A percentile compares a stretch with the other conserved stretches of the same genome.
phyloP scores from a whole-genome alignment of 2,329 filamentous ascomycete species.

The Fusarium devonianum region DNA sequence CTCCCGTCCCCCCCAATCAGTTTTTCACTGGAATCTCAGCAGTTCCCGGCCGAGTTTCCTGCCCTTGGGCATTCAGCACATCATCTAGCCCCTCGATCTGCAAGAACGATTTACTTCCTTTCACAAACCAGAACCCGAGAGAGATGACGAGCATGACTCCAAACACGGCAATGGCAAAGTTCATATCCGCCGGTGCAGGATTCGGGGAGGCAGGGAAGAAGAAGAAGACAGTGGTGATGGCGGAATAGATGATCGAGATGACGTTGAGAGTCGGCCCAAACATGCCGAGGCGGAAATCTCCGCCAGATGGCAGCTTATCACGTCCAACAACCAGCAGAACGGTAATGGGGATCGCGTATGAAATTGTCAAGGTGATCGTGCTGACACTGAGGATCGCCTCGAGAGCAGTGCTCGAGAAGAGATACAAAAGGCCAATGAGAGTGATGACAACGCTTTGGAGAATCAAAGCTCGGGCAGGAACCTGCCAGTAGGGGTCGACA shows the following conservation, averaged over 20 bases:
- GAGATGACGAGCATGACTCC: slow-evolving; percentile 60
- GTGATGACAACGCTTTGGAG: slow-evolving; percentile 53
- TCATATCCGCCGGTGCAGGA: slow-evolving; percentile 58
- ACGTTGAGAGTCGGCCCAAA: slow-evolving; percentile 53
- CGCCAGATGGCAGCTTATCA: slow-evolving; percentile 55
- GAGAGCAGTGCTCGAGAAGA: slow-evolving; percentile 61
- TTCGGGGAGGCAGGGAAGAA: slow-evolving; percentile 57
- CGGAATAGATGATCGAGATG: slow-evolving; percentile 58
- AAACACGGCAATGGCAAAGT: slow-evolving; percentile 63
- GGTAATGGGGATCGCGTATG: slow-evolving; percentile 55
- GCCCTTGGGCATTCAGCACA: slow-evolving; percentile 14
- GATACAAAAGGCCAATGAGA: slow-evolving; percentile 60
- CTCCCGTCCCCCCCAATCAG: not conserved
- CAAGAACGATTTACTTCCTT: slow-evolving; percentile 50
- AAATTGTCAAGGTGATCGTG: slow-evolving; percentile 64
- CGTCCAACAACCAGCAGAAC: slow-evolving; percentile 57
- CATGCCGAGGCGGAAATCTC: slow-evolving; percentile 55
- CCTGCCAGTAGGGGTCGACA: slow-evolving; percentile 57
- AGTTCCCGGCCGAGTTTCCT: not conserved
- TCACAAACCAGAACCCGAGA: slow-evolving; percentile 57
- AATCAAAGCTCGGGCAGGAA: slow-evolving; percentile 60
- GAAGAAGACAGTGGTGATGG: slow-evolving; percentile 61
- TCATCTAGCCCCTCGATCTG: slow-evolving; percentile 38
- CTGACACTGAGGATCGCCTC: slow-evolving; percentile 62
- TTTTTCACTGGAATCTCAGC: not conserved